phyloP scores from a whole-genome alignment of 2,329 filamentous ascomycete genomes.

The Epichloe elymi region DNA sequence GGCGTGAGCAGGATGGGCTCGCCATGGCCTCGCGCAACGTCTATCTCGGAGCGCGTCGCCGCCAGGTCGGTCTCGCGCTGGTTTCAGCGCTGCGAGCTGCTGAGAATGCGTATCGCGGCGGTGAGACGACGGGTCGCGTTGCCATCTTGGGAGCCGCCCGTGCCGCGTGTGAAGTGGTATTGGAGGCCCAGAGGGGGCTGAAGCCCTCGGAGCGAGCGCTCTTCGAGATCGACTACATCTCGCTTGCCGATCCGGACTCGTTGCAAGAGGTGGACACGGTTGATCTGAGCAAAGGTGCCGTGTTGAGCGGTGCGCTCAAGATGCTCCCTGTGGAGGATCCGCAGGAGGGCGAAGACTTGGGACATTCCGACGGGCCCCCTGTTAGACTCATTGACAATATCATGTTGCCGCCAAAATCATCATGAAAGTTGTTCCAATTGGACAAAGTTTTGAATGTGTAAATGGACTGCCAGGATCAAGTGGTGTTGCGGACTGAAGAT shows the following conservation, averaged over 20 bases:
- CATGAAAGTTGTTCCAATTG: neutral
- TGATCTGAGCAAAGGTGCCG: slow-evolving; percentile 57
- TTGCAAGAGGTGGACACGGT: slow-evolving; percentile 66
- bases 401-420: slow-evolving; percentile 41
- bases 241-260: slow-evolving; percentile 71
- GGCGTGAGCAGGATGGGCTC: slow-evolving; percentile 66
- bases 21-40: slow-evolving; percentile 90
- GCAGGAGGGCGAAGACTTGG: slow-evolving; percentile 59
- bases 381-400: slow-evolving; percentile 94
- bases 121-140: slow-evolving; percentile 37
- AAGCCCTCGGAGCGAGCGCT: slow-evolving; percentile 46
- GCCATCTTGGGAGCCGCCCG: slow-evolving; percentile 63
- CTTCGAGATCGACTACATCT: slow-evolving; percentile 87
- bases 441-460: neutral
- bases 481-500: neutral
- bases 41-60: slow-evolving; percentile 67
- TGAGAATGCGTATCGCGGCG: slow-evolving; percentile 49
- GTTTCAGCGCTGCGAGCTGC: slow-evolving; percentile 56
- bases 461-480: neutral
- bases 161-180: slow-evolving; percentile 39
- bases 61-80: slow-evolving; percentile 60
- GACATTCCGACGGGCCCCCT: slow-evolving; percentile 55
- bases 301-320: slow-evolving; percentile 81
- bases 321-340: slow-evolving; percentile 71
- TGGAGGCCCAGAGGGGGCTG: slow-evolving; percentile 49